These are phyloP conservation scores for Leccinum obscurum DNA, from an alignment of 768 basidiomycete species.

Conservation along the genomic window DNA sequence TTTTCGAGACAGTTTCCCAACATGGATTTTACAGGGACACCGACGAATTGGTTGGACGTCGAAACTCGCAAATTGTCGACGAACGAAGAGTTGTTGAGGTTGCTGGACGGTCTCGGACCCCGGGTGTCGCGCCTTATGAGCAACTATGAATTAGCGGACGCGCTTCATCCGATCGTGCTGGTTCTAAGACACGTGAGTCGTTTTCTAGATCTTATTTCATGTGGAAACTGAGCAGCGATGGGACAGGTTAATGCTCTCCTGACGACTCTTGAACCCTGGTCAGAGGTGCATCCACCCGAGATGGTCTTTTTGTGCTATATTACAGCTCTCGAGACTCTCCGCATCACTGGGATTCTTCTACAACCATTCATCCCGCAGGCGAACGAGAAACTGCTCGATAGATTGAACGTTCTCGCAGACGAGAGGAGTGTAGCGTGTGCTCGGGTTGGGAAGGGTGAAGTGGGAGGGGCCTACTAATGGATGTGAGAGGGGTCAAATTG, in stretches of 20 bases:
- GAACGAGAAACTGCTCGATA: slow-evolving; percentile 54
- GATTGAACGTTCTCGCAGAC: slow-evolving; percentile 44
- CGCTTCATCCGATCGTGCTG: slow-evolving; percentile 51
- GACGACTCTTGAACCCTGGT: slow-evolving; percentile 69
- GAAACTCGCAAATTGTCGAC: slow-evolving; percentile 19
- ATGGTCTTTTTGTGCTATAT: slow-evolving; percentile 47
- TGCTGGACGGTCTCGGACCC: slow-evolving; percentile 22
- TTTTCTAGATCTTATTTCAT: neutral
- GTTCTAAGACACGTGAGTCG: slow-evolving; percentile 49
- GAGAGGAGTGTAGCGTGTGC: slow-evolving; percentile 34
- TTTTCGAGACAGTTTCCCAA: slow-evolving; percentile 16
- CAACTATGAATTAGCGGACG: slow-evolving; percentile 49
- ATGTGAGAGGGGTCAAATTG: slow-evolving; percentile 30
- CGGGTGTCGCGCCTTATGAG: slow-evolving; percentile 36
- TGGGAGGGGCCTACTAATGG: slow-evolving; percentile 11
- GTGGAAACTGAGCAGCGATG: neutral
- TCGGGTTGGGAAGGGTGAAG: slow-evolving; percentile 22
- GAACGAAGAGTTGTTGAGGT: slow-evolving; percentile 25
- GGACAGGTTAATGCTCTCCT: slow-evolving; percentile 68
- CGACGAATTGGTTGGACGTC: slow-evolving; percentile 9
- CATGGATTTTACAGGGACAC: slow-evolving; percentile 1
- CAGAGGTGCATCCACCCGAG: slow-evolving; percentile 33
- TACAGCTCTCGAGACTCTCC: slow-evolving; percentile 63
- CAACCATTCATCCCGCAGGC: slow-evolving; percentile 75
- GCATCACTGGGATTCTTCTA: slow-evolving; percentile 66